phyloP scores from a whole-genome alignment of 2,329 filamentous ascomycete species.

The Colletotrichum sp. region DNA sequence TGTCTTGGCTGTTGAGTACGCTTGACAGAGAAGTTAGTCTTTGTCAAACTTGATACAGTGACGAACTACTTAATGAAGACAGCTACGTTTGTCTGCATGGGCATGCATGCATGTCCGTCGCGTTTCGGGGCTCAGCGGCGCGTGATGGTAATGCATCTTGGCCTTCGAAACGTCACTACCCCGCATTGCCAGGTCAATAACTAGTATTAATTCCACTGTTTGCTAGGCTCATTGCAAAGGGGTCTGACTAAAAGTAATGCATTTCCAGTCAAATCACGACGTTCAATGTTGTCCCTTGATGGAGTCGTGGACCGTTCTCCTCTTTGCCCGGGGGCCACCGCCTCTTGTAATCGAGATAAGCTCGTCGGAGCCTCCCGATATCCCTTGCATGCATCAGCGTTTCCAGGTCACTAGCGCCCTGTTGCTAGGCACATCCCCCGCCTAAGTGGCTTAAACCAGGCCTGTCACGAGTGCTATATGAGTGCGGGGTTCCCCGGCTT shows the following conservation, averaged over 20 bases:
- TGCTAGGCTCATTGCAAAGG: background rate
- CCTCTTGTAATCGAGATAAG: background rate
- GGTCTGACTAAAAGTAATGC: background rate
- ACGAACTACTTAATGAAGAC: background rate
- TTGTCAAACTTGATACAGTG: background rate
- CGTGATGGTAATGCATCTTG: background rate
- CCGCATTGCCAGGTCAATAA: background rate
- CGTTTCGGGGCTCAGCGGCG: background rate
- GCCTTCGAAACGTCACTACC: background rate
- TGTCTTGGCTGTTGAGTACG: background rate
- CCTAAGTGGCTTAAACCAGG: background rate
- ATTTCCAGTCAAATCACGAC: background rate
- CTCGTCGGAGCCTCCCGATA: background rate
- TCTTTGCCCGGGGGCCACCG: background rate
- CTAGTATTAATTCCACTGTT: background rate
- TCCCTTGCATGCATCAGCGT: background rate
- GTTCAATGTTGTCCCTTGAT: background rate
- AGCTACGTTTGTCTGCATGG: background rate
- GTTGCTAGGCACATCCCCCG: background rate
- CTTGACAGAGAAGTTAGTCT: background rate
- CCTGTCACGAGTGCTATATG: background rate
- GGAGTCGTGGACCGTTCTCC: background rate
- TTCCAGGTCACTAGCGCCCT: background rate
- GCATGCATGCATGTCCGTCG: background rate
- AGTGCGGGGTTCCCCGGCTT: background rate